Percentiles rank a stretch among this genome's conserved stretches.
Evolutionary conservation across 768 basidiomycete species (phyloP).

Genomic region (Psilocybe cubensis): DNA sequence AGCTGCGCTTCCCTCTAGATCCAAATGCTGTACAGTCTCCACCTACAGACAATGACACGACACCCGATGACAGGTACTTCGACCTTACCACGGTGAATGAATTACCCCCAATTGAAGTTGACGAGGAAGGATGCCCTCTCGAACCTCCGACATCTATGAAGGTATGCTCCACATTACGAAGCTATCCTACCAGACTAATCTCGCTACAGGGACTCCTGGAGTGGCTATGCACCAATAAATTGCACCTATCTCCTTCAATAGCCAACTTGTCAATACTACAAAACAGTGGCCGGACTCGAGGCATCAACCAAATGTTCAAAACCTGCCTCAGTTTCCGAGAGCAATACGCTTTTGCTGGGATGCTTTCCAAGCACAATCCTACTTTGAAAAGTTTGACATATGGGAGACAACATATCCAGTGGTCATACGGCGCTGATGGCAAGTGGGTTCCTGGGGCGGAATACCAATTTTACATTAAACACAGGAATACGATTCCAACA

Average conservation of each 20-base stretch:
- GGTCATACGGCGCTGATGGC: neutral
- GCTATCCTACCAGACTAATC: neutral
- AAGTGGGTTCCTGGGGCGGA: neutral
- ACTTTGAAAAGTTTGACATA: neutral
- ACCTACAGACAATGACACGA: neutral
- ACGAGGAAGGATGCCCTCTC: neutral
- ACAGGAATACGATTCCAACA: neutral
- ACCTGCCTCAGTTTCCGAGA: neutral
- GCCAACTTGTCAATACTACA: neutral
- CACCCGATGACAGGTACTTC: neutral
- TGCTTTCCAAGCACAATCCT: neutral
- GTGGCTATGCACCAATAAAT: slow-evolving; percentile 4
- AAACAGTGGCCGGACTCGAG: neutral
- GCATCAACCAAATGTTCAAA: neutral
- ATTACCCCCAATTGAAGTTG: neutral
- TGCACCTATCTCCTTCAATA: neutral
- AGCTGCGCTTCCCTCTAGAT: neutral
- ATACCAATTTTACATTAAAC: neutral
- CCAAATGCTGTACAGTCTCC: neutral
- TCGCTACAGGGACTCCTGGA: neutral
- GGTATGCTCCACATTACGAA: neutral
- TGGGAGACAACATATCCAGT: slow-evolving; percentile 1
- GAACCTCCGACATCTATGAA: neutral
- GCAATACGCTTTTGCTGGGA: neutral
- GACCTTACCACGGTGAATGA: neutral